Percentiles rank a stretch among this genome's conserved stretches.
Conservation (phyloP, 2,329 filamentous ascomycete species). For the Cryphonectria nitschkei region DNA sequence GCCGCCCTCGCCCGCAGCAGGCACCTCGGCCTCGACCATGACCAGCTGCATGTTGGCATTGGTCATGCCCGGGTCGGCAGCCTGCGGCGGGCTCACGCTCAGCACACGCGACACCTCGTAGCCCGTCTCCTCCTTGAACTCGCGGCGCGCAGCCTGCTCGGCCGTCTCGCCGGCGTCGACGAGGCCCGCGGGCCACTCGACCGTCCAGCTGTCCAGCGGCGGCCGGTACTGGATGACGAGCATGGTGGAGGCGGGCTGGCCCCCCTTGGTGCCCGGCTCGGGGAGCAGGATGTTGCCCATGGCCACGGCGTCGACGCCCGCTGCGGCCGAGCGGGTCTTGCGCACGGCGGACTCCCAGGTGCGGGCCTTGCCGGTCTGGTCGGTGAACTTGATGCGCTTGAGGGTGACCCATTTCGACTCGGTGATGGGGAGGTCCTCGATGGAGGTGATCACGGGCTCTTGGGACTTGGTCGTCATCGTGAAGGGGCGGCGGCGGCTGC, state of each 20-base stretch:
- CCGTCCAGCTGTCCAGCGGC: conserved; percentile 54
- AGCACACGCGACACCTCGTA: conserved; percentile 53
- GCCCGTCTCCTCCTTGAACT: conserved; percentile 60
- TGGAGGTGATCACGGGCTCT: conserved; percentile 49
- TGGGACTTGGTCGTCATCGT: conserved; percentile 46
- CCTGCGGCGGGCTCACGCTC: conserved; percentile 56
- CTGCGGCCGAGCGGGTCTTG: conserved; percentile 54
- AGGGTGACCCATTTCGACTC: conserved; percentile 62
- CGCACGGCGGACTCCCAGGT: conserved; percentile 65
- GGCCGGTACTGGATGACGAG: conserved; percentile 58
- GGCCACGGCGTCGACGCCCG: conserved; percentile 63
- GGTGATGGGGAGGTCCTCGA: conserved; percentile 52
- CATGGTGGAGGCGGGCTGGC: conserved; percentile 42
- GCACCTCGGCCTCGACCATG: conserved; percentile 60
- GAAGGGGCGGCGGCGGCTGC: conserved; percentile 27
- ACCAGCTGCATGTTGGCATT: conserved; percentile 65
- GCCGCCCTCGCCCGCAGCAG: conserved; percentile 47
- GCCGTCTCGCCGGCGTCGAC: conserved; percentile 56
- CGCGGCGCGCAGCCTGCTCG: conserved; percentile 55
- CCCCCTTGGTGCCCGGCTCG: conserved; percentile 35
- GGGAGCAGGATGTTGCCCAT: conserved; percentile 63
- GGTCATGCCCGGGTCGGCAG: conserved; percentile 61
- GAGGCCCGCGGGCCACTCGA: conserved; percentile 59
- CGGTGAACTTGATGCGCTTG: conserved; percentile 59
- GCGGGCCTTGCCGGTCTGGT: conserved; percentile 56